Evolutionary conservation across 129 eudicot genomes (phyloP).

Genomic region (Arctium minus): DNA sequence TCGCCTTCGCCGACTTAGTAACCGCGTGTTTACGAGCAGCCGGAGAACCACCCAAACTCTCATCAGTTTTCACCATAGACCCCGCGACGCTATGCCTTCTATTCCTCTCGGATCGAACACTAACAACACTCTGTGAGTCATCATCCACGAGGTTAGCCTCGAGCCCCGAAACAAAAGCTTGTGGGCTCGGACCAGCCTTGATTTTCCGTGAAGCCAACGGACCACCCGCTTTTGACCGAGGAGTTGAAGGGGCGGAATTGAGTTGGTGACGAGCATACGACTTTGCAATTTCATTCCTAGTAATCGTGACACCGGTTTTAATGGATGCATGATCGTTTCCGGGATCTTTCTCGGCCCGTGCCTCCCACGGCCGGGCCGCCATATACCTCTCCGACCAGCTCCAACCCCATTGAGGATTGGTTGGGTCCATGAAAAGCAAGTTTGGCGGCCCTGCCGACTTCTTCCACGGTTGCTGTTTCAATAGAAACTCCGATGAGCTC

Average conservation of each 20-base stretch:
- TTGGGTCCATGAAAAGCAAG: conserved; percentile 82
- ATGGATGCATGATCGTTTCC: conserved; percentile 44
- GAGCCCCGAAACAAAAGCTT: conserved; percentile 36
- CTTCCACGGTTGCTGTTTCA: conserved; percentile 79
- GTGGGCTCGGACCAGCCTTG: conserved; percentile 59
- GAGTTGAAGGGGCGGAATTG: conserved; percentile 53
- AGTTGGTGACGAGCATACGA: conserved; percentile 82
- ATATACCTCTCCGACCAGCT: conserved; percentile 93
- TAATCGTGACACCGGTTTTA: conserved; percentile 33
- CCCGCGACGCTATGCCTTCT: conserved; percentile 82
- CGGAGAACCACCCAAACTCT: conserved; percentile 63
- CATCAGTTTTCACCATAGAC: conserved; percentile 48
- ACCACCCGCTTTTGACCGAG: conserved; percentile 36
- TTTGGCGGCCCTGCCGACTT: conserved; percentile 52
- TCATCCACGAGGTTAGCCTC: conserved; percentile 34
- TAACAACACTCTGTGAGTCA: conserved; percentile 54
- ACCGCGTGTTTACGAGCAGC: conserved; percentile 60
- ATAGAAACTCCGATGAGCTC: neutral
- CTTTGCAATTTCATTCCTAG: conserved; percentile 65
- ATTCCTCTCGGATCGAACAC: conserved; percentile 64
- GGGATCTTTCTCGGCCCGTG: conserved; percentile 27
- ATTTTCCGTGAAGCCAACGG: conserved; percentile 36
- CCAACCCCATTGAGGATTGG: conserved; percentile 99
- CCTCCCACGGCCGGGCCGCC: conserved; percentile 60
- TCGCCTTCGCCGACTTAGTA: conserved; percentile 68